Evolutionary conservation across 2,329 filamentous ascomycete species (phyloP).

Genomic region (Rhytidhysteron rufulum): DNA sequence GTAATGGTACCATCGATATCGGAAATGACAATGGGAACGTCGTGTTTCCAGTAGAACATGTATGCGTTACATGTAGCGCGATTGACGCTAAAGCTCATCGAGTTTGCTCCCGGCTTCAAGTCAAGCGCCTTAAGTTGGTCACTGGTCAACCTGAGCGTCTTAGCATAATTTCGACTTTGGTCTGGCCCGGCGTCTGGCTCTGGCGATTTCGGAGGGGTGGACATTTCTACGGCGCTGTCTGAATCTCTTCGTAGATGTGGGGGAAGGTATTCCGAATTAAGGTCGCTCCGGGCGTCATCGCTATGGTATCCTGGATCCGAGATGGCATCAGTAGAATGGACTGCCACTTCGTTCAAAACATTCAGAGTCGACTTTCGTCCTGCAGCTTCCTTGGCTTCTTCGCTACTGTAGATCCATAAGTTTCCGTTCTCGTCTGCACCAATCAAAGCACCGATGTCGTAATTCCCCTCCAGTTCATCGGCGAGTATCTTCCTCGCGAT

Average conservation of each 20-base stretch:
- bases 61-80: conserved; percentile 84
- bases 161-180: conserved; percentile 85
- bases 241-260: conserved; percentile 65
- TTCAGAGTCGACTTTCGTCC: conserved; percentile 59
- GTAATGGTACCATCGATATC: conserved; percentile 99
- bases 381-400: conserved; percentile 89
- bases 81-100: conserved; percentile 95
- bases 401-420: conserved; percentile 98
- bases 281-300: conserved; percentile 67
- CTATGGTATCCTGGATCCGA: conserved; percentile 96
- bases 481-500: conserved; percentile 87
- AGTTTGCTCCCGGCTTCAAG: conserved; percentile 80
- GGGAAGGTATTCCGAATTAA: conserved; percentile 46
- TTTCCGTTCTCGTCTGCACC: conserved; percentile 95
- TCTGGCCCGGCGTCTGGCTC: conserved; percentile 53
- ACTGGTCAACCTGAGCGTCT: conserved; percentile 90
- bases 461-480: conserved; percentile 89
- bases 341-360: conserved; percentile 48
- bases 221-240: conserved; percentile 63
- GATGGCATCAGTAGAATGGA: conserved; percentile 69
- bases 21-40: conserved; percentile 92
- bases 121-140: conserved; percentile 86
- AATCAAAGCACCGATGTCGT: conserved; percentile 93
- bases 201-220: conserved; percentile 55
- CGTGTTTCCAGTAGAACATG: conserved; percentile 91